Percentiles rank a stretch among this genome's conserved stretches.
phyloP scores from a whole-genome alignment of 805 yeast genomes.

The Metschnikowia drakensbergensis region DNA sequence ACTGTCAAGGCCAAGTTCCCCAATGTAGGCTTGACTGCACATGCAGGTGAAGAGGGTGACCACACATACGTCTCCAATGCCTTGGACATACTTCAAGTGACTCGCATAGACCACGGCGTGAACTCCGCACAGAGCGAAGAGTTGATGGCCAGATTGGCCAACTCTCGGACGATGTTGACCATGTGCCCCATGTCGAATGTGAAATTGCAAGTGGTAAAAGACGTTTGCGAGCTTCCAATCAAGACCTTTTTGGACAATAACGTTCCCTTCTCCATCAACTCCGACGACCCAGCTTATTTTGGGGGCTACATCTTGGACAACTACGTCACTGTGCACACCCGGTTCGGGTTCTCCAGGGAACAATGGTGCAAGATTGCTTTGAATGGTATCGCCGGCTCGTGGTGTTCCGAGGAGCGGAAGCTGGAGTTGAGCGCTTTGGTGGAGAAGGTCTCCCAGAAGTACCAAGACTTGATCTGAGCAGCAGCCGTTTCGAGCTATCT shows the following conservation, averaged over 20 bases:
- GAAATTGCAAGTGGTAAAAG: slow-evolving; percentile 67
- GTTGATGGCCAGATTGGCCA: slow-evolving; percentile 55
- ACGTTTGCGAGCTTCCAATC: slow-evolving; percentile 66
- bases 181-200: slow-evolving; percentile 79
- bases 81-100: slow-evolving; percentile 48
- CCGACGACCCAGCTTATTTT: slow-evolving; percentile 58
- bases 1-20: slow-evolving; percentile 47
- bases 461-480: slow-evolving; percentile 16
- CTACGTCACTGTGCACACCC: slow-evolving; percentile 60
- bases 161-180: slow-evolving; percentile 54
- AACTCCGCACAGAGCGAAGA: slow-evolving; percentile 54
- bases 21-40: slow-evolving; percentile 67
- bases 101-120: slow-evolving; percentile 80
- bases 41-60: slow-evolving; percentile 89
- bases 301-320: slow-evolving; percentile 83
- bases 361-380: slow-evolving; percentile 64
- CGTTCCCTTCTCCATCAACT: slow-evolving; percentile 72
- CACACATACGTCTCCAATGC: slow-evolving; percentile 60
- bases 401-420: slow-evolving; percentile 61
- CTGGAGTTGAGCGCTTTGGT: slow-evolving; percentile 43
- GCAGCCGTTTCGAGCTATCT: too few relatives aligned
- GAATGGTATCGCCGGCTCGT: slow-evolving; percentile 68
- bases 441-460: slow-evolving; percentile 41
- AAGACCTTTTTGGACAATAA: slow-evolving; percentile 53
- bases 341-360: slow-evolving; percentile 56